Percentiles rank a stretch among this genome's conserved stretches.
phyloP scores from a whole-genome alignment of 805 yeast genomes.

The Trichomonascus vanleenenianus region DNA sequence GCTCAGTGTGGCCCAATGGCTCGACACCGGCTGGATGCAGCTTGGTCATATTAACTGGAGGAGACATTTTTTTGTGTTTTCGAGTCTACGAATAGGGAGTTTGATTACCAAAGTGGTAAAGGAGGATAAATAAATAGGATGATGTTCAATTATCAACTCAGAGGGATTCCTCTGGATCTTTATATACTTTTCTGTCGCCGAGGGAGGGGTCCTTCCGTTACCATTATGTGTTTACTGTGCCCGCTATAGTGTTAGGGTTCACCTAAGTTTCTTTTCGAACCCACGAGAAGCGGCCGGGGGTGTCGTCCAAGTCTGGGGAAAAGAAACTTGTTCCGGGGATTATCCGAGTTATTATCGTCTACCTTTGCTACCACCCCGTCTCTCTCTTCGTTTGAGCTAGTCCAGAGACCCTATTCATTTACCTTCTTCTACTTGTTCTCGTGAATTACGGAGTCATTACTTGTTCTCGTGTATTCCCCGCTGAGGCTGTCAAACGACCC shows the following conservation, averaged over 20 bases:
- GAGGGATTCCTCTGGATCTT: neutral
- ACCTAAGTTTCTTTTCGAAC: neutral
- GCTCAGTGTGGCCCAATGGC: constrained; percentile 32
- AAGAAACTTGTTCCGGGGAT: neutral
- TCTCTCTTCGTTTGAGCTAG: neutral
- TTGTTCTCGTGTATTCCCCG: too few species aligned
- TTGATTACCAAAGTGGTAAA: neutral
- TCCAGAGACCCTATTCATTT: too few species aligned
- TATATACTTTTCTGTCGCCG: constrained; percentile 1
- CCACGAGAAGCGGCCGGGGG: neutral
- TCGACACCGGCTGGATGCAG: constrained; percentile 37
- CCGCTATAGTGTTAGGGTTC: neutral
- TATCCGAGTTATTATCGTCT: neutral
- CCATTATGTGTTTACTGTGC: neutral
- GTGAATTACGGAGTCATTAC: too few species aligned
- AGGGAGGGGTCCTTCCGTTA: neutral
- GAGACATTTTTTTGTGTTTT: constrained; percentile 20
- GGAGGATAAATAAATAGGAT: neutral
- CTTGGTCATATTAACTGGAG: constrained; percentile 34
- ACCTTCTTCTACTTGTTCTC: too few species aligned
- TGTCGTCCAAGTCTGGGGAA: neutral
- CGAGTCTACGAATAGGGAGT: neutral
- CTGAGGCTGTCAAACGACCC: too few species aligned
- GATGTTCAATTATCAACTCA: neutral
- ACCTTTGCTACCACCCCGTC: neutral